Evolutionary conservation across 2,329 filamentous ascomycete genomes (phyloP).

Genomic region (Aspergillus persii): DNA sequence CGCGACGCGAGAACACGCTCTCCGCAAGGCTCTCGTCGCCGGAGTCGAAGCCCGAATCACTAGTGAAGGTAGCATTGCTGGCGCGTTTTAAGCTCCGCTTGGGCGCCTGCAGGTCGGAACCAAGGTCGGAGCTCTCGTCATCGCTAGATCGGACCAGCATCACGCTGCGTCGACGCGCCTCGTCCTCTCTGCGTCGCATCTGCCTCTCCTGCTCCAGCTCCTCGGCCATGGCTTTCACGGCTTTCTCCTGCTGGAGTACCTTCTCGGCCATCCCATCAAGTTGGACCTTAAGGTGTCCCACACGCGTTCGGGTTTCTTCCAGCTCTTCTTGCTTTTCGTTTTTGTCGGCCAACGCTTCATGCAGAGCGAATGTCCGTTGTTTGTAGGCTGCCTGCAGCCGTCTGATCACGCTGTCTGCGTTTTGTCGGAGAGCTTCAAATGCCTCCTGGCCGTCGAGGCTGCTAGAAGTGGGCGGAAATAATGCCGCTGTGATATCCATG

Average conservation of each 20-base stretch:
- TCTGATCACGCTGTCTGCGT: constrained; percentile 55
- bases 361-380: constrained; percentile 49
- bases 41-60: constrained; percentile 60
- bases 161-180: constrained; percentile 35
- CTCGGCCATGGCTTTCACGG: constrained; percentile 52
- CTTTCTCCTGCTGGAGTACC: constrained; percentile 55
- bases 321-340: constrained; percentile 60
- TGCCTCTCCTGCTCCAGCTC: constrained; percentile 48
- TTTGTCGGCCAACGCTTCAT: constrained; percentile 54
- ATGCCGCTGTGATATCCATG: constrained; percentile 53
- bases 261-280: constrained; percentile 59
- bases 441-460: constrained; percentile 52
- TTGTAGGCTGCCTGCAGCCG: constrained; percentile 59
- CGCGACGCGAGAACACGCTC: constrained; percentile 46
- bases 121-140: constrained; percentile 31
- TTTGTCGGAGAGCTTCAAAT: constrained; percentile 56
- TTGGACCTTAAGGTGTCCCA: constrained; percentile 59
- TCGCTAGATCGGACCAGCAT: constrained; percentile 31
- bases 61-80: constrained; percentile 43
- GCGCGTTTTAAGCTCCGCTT: constrained; percentile 36
- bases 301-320: constrained; percentile 58
- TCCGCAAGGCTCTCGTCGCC: constrained; percentile 54
- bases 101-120: constrained; percentile 34
- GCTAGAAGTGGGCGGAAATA: constrained; percentile 53
- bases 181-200: constrained; percentile 38